phyloP scores from a whole-genome alignment of 2,329 filamentous ascomycete genomes.

The Orbilia oligospora region DNA sequence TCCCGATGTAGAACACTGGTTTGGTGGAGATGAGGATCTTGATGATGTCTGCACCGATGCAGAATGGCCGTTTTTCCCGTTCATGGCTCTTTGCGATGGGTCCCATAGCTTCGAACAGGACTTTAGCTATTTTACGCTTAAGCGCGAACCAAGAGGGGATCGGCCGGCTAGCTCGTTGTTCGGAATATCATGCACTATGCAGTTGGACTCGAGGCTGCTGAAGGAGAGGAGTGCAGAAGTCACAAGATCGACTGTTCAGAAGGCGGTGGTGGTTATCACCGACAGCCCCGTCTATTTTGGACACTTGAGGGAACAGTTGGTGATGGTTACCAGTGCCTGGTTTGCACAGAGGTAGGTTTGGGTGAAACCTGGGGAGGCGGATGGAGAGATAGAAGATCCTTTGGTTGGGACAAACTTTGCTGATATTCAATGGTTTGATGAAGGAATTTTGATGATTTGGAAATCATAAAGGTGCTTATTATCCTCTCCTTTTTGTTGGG shows the following conservation, averaged over 20 bases:
- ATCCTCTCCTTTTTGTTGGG: conserved; percentile 13
- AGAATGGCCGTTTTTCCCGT: conserved; percentile 91
- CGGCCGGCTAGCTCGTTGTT: conserved; percentile 85
- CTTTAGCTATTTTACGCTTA: conserved; percentile 97
- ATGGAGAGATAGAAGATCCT: conserved; percentile 14
- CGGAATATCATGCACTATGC: conserved; percentile 93
- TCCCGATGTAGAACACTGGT: conserved; percentile 94
- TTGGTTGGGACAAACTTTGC: conserved; percentile 35
- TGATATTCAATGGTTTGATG: conserved; percentile 28
- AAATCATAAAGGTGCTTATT: conserved; percentile 79
- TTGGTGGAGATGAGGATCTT: conserved; percentile 79
- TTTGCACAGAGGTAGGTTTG: conserved; percentile 83
- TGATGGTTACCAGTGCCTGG: conserved; percentile 93
- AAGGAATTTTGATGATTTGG: conserved; percentile 87
- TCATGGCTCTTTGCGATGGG: conserved; percentile 96
- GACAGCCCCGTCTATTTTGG: conserved; percentile 87
- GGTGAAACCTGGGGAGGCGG: conserved; percentile 6
- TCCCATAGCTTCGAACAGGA: conserved; percentile 95
- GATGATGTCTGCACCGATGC: conserved; percentile 84
- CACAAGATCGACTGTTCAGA: conserved; percentile 97
- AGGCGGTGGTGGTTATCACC: conserved; percentile 95
- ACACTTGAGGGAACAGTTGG: conserved; percentile 88
- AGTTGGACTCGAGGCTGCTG: conserved; percentile 84
- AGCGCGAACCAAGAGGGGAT: conserved; percentile 68
- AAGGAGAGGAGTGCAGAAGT: conserved; percentile 87